Percentiles rank a stretch among this genome's conserved stretches.
These are phyloP conservation scores for Hypomyces rosellus DNA, from an alignment of 2,329 filamentous ascomycete genomes.

Conservation along the genomic window DNA sequence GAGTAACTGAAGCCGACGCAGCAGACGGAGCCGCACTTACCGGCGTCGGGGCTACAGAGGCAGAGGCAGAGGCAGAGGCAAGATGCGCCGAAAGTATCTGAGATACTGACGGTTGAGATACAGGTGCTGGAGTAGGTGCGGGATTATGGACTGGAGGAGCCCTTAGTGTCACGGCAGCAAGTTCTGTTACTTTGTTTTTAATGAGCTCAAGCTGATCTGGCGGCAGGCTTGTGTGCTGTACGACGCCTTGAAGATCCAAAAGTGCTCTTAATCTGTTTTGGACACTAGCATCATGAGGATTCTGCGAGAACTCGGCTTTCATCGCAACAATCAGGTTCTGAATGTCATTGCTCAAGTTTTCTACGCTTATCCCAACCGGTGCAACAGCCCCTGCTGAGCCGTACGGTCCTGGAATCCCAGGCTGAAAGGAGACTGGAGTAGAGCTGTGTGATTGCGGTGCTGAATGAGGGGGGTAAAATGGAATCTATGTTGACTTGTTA, in stretches of 20 bases:
- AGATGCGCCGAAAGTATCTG: conserved; percentile 23
- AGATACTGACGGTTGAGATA: conserved; percentile 15
- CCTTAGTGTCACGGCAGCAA: conserved; percentile 58
- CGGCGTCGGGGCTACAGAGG: conserved; percentile 27
- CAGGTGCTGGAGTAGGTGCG: conserved; percentile 34
- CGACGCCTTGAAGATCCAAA: conserved; percentile 67
- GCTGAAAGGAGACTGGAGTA: conserved; percentile 35
- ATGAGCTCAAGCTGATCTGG: conserved; percentile 78
- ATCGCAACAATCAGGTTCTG: conserved; percentile 68
- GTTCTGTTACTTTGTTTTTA: conserved; percentile 74
- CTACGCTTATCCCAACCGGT: conserved; percentile 53
- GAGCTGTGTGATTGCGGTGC: conserved; percentile 32
- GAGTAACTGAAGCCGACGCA: conserved; percentile 33
- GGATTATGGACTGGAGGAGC: conserved; percentile 37
- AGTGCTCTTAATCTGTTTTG: conserved; percentile 78
- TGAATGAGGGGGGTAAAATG: conserved; percentile 32
- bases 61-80: conserved; percentile 27
- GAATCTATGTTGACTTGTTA: background rate
- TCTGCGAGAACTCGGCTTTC: conserved; percentile 67
- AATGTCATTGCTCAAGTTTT: conserved; percentile 76
- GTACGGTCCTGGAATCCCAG: conserved; percentile 34
- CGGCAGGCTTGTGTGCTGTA: conserved; percentile 71
- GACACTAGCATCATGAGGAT: conserved; percentile 67
- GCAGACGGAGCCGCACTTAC: conserved; percentile 26
- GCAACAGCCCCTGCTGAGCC: conserved; percentile 23